These are phyloP conservation scores for Umbelopsis sp. DNA, from an alignment of 192 early-diverging fungal species.

Conservation along the genomic window DNA sequence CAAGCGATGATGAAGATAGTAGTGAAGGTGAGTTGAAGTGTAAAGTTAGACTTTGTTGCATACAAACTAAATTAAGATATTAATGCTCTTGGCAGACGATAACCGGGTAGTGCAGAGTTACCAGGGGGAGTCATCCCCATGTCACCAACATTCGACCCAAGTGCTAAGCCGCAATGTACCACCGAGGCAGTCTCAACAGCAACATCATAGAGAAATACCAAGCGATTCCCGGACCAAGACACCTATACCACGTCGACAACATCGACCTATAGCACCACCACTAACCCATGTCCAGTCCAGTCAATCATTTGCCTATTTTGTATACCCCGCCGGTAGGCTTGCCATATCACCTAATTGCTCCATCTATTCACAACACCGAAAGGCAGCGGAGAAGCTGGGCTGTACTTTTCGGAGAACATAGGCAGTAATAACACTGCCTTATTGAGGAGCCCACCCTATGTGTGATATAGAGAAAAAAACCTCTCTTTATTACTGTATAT, in stretches of 20 bases:
- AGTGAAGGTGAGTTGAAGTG: not conserved
- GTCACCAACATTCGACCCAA: too few species aligned
- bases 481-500: too few species aligned
- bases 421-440: too few species aligned
- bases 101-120: too few species aligned
- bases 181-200: not conserved
- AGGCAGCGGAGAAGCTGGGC: not conserved
- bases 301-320: not conserved
- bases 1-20: slow-evolving; percentile 15
- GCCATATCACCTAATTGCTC: not conserved
- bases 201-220: not conserved
- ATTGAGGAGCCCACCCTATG: too few species aligned
- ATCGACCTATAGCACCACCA: slow-evolving; percentile 9
- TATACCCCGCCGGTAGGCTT: not conserved
- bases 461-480: too few species aligned
- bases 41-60: too few species aligned
- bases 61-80: not conserved
- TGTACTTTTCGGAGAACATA: not conserved
- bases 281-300: not conserved
- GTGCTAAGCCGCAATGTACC: too few species aligned
- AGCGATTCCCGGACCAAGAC: not conserved
- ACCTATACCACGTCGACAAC: not conserved
- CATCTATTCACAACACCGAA: not conserved
- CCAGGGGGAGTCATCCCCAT: too few species aligned
- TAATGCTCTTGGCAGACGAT: not conserved